Conservation (phyloP, 441 rosid species). For the Biscutella laevigata region DNA sequence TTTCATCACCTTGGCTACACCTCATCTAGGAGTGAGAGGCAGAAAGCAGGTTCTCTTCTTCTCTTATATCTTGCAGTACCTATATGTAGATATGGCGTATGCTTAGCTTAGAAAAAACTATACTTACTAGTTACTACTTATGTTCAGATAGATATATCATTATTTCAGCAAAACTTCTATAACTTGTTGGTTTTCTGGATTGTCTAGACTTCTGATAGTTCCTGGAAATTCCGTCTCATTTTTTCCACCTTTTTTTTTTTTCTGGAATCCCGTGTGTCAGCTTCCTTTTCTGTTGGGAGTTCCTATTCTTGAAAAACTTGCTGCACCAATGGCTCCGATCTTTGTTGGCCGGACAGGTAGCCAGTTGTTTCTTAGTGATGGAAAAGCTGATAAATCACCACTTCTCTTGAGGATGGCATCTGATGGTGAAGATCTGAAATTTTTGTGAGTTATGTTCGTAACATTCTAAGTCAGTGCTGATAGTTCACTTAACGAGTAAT, state of each 20-base stretch:
- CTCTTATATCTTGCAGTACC: neutral
- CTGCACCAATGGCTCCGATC: constrained; percentile 65
- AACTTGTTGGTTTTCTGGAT: neutral
- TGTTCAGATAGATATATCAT: neutral
- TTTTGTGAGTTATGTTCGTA: constrained; percentile 42
- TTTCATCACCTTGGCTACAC: constrained; percentile 91
- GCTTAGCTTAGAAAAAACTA: neutral
- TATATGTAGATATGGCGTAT: neutral
- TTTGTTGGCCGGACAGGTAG: constrained; percentile 72
- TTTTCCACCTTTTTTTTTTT: neutral
- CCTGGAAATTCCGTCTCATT: constrained; percentile 7
- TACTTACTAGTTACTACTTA: neutral
- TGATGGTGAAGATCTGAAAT: constrained; percentile 57
- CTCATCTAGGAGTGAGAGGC: constrained; percentile 94
- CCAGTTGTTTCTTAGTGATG: constrained; percentile 77
- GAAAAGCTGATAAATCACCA: constrained; percentile 66
- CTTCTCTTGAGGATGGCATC: constrained; percentile 86
- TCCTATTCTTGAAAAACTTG: constrained; percentile 71
- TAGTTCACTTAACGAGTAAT: neutral
- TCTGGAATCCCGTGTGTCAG: constrained; percentile 28
- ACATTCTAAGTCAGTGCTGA: neutral
- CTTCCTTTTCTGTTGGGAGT: constrained; percentile 85
- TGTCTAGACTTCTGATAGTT: neutral
- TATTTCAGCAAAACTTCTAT: neutral
- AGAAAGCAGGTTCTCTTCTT: constrained; percentile 59